Conservation (phyloP, 441 rosid genomes). For the Isatis lusitanica region DNA sequence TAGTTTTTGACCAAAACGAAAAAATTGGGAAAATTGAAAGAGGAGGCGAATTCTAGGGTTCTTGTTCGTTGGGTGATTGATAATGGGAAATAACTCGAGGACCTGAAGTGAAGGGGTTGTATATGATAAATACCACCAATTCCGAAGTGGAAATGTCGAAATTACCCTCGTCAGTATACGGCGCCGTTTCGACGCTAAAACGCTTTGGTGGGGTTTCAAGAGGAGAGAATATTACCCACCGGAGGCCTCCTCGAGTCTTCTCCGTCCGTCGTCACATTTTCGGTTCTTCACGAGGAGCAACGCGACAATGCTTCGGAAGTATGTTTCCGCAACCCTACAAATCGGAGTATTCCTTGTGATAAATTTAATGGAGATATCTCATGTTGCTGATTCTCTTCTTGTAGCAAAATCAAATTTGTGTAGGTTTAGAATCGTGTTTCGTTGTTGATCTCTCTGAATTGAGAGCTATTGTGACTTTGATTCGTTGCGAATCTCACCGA, state of each 20-base stretch:
- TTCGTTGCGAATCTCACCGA: not conserved
- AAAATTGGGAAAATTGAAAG: constrained; percentile 6
- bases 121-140: constrained; percentile 11
- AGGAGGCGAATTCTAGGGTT: constrained; percentile 41
- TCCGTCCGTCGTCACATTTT: constrained; percentile 20
- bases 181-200: constrained; percentile 10
- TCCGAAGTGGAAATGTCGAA: not conserved
- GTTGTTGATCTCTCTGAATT: constrained; percentile 2
- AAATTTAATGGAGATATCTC: not conserved
- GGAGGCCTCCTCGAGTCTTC: constrained; percentile 15
- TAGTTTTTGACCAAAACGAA: not conserved
- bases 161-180: not conserved
- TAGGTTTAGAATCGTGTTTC: constrained; percentile 1
- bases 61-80: constrained; percentile 28
- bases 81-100: constrained; percentile 12
- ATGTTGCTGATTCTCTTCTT: constrained; percentile 8
- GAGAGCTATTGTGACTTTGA: constrained; percentile 7
- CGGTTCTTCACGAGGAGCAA: not conserved
- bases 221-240: constrained; percentile 1
- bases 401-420: not conserved
- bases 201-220: not conserved
- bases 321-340: constrained; percentile 10
- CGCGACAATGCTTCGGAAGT: constrained; percentile 40
- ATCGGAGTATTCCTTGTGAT: not conserved
- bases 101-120: constrained; percentile 7